phyloP scores from a whole-genome alignment of 768 basidiomycete species.

The Calocera cornea region DNA sequence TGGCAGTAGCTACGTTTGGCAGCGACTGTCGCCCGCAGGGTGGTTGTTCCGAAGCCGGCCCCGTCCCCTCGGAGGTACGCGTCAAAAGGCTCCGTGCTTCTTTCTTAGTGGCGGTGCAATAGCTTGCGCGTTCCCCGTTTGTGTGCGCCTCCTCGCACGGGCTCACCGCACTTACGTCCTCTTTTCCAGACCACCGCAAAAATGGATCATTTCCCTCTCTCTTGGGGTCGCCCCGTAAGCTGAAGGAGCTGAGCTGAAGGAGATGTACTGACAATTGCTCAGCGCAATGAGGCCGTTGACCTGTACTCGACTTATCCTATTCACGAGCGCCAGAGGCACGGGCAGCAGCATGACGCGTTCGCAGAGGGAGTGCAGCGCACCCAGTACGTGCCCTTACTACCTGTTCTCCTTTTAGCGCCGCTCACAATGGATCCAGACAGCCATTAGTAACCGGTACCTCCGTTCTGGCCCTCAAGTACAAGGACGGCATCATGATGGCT shows the following conservation, averaged over 20 bases:
- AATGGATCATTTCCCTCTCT: slow-evolving; percentile 77
- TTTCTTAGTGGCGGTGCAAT: neutral
- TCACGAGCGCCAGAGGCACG: slow-evolving; percentile 41
- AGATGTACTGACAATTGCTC: neutral
- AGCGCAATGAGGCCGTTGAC: slow-evolving; percentile 69
- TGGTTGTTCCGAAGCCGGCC: too few relatives aligned
- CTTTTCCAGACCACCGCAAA: neutral
- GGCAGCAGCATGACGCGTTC: slow-evolving; percentile 39
- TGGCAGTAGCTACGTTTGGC: too few relatives aligned
- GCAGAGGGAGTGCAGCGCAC: slow-evolving; percentile 61
- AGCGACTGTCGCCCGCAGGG: too few relatives aligned
- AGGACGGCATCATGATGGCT: slow-evolving; percentile 95
- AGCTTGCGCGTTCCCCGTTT: neutral
- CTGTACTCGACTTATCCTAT: slow-evolving; percentile 66
- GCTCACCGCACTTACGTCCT: neutral
- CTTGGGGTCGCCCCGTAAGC: slow-evolving; percentile 69
- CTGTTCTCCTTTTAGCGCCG: neutral
- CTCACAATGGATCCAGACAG: slow-evolving; percentile 36
- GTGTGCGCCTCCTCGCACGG: neutral
- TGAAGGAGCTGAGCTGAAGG: neutral
- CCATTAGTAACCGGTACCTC: slow-evolving; percentile 97
- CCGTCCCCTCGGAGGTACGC: too few relatives aligned
- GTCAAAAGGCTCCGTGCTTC: neutral
- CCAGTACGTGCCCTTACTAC: slow-evolving; percentile 36
- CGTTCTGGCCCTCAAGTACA: slow-evolving; percentile 85